phyloP scores from a whole-genome alignment of 768 basidiomycete species.

The Amanita molliuscula region DNA sequence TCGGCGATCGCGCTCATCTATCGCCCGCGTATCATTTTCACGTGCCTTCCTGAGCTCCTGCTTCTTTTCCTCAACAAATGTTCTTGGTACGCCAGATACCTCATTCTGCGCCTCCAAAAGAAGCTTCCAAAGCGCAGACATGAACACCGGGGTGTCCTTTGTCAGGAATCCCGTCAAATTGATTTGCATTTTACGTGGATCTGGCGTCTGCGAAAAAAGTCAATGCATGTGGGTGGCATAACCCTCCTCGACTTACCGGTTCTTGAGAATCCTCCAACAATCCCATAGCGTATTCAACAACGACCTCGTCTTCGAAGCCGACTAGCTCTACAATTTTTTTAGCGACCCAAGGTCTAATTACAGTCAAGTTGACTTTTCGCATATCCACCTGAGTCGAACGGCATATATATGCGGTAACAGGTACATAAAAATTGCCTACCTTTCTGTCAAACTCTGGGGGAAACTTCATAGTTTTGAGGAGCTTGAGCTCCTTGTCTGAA shows the following conservation, averaged over 20 bases:
- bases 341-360: conserved; percentile 92
- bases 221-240: background rate
- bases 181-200: conserved; percentile 95
- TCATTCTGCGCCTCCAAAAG: conserved; percentile 90
- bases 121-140: conserved; percentile 81
- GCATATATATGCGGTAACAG: background rate
- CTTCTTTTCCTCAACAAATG: conserved; percentile 89
- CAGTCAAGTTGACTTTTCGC: conserved; percentile 87
- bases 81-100: conserved; percentile 80
- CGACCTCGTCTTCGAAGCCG: conserved; percentile 94
- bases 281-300: conserved; percentile 94
- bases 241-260: conserved; percentile 43
- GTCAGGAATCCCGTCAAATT: conserved; percentile 89
- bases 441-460: conserved; percentile 85
- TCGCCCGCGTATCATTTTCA: conserved; percentile 50
- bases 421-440: conserved; percentile 24
- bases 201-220: conserved; percentile 50
- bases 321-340: conserved; percentile 86
- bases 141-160: conserved; percentile 77
- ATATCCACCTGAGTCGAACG: conserved; percentile 63
- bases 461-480: conserved; percentile 86
- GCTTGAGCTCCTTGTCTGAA: conserved; percentile 88
- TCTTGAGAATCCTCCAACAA: conserved; percentile 79
- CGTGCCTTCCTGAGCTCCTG: conserved; percentile 72
- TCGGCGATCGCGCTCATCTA: conserved; percentile 65